These are phyloP conservation scores for Clitoria ternatea DNA, from an alignment of 306 rosid species.

Conservation along the genomic window DNA sequence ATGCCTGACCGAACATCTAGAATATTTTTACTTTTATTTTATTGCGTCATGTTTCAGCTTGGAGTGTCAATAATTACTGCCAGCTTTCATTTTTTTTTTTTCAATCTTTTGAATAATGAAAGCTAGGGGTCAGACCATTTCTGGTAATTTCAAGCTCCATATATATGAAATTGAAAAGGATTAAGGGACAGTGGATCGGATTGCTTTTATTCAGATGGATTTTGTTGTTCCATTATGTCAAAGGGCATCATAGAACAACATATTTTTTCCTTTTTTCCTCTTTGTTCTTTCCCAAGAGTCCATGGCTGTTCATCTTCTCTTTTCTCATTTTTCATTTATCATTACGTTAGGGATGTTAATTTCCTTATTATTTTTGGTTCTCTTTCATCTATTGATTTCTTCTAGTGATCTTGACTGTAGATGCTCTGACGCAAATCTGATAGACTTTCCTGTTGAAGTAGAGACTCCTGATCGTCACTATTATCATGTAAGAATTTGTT, in stretches of 20 bases:
- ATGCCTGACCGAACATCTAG: not conserved
- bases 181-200: not conserved
- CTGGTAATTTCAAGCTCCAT: not conserved
- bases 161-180: not conserved
- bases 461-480: conserved; percentile 96
- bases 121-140: not conserved
- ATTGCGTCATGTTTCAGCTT: not conserved
- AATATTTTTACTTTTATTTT: not conserved
- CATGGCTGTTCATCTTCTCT: not conserved
- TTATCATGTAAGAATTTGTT: conserved; percentile 58
- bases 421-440: conserved; percentile 66
- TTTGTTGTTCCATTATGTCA: conserved; percentile 12
- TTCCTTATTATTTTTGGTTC: not conserved
- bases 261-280: not conserved
- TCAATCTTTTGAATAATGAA: not conserved
- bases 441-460: conserved; percentile 87
- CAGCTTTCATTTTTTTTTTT: not conserved
- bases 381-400: not conserved
- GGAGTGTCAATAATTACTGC: not conserved
- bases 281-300: not conserved
- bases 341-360: not conserved
- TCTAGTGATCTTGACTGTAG: conserved; percentile 31
- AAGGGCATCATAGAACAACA: not conserved
- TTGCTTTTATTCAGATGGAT: not conserved
- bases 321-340: not conserved